Evolutionary conservation across 305 asterid genomes (phyloP).

Genomic region (Plantago coronopus): DNA sequence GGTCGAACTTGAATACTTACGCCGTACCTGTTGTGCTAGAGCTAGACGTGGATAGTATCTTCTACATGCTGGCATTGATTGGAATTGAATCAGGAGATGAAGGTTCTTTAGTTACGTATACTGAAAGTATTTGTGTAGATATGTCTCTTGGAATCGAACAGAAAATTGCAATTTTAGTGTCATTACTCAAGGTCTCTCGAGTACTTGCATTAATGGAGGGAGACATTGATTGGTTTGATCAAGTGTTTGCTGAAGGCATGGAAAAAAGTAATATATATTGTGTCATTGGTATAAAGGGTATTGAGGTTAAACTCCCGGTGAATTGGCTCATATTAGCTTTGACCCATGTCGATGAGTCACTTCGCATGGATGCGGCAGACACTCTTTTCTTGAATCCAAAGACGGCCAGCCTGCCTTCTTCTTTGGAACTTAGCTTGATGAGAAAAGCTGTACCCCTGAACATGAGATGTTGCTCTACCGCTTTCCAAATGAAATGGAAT

Average conservation of each 20-base stretch:
- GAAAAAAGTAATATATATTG: constrained; percentile 39
- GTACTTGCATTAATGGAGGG: constrained; percentile 84
- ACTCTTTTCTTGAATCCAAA: constrained; percentile 84
- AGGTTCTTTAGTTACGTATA: constrained; percentile 36
- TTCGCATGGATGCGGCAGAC: constrained; percentile 97
- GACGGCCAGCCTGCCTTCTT: constrained; percentile 83
- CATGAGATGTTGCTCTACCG: constrained; percentile 92
- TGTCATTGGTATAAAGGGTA: constrained; percentile 56
- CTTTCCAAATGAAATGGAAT: constrained; percentile 97
- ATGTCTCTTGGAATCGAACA: constrained; percentile 56
- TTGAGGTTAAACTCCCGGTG: constrained; percentile 62
- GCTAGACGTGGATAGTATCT: constrained; percentile 75
- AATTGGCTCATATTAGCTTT: constrained; percentile 79
- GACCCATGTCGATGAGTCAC: constrained; percentile 80
- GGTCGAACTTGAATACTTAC: constrained; percentile 85
- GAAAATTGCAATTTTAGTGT: constrained; percentile 71
- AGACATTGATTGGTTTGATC: constrained; percentile 75
- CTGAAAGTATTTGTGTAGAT: constrained; percentile 38
- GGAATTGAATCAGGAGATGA: constrained; percentile 50
- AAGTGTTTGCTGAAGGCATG: constrained; percentile 33
- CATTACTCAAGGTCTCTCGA: constrained; percentile 89
- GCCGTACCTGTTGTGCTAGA: constrained; percentile 87
- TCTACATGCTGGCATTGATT: constrained; percentile 72
- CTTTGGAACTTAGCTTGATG: constrained; percentile 84
- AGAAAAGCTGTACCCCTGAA: constrained; percentile 84